Evolutionary conservation across 148 eudicot species (phyloP).

Genomic region (Beta vulgaris): DNA sequence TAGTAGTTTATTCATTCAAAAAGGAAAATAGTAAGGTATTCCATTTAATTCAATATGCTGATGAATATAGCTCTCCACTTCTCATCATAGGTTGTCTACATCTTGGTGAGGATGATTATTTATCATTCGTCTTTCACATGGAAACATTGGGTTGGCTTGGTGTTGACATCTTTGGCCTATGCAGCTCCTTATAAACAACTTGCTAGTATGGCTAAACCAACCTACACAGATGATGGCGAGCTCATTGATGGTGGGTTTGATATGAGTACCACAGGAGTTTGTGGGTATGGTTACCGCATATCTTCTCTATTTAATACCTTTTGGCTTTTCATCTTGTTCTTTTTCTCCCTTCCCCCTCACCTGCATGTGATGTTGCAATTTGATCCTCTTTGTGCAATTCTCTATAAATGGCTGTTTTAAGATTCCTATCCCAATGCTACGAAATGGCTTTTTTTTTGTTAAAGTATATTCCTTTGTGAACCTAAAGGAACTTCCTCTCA

Average conservation of each 20-base stretch:
- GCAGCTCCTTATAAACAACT: slow-evolving; percentile 77
- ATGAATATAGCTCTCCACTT: slow-evolving; percentile 6
- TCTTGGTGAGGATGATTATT: slow-evolving; percentile 61
- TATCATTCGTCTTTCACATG: slow-evolving; percentile 67
- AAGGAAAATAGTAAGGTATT: background rate
- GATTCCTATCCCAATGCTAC: too few relatives aligned
- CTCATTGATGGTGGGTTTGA: slow-evolving; percentile 92
- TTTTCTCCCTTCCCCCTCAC: background rate
- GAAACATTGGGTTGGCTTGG: slow-evolving; percentile 73
- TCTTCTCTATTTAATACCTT: background rate
- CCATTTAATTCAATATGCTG: background rate
- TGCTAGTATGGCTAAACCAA: slow-evolving; percentile 72
- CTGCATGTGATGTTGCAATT: background rate
- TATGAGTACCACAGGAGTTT: slow-evolving; percentile 83
- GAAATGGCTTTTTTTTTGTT: background rate
- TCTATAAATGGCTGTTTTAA: background rate
- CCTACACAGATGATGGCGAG: slow-evolving; percentile 60
- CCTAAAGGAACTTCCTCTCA: slow-evolving; percentile 14
- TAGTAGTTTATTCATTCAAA: background rate
- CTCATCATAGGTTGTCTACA: slow-evolving; percentile 50
- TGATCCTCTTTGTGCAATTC: background rate
- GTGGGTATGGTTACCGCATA: slow-evolving; percentile 55
- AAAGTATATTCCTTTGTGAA: background rate
- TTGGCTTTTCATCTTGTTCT: background rate
- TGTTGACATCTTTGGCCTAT: slow-evolving; percentile 65